Evolutionary conservation across 306 rosid genomes (phyloP), one percentile per base, ranked within the genome.

Genomic region (Lathyrus tuberosus): DNA sequence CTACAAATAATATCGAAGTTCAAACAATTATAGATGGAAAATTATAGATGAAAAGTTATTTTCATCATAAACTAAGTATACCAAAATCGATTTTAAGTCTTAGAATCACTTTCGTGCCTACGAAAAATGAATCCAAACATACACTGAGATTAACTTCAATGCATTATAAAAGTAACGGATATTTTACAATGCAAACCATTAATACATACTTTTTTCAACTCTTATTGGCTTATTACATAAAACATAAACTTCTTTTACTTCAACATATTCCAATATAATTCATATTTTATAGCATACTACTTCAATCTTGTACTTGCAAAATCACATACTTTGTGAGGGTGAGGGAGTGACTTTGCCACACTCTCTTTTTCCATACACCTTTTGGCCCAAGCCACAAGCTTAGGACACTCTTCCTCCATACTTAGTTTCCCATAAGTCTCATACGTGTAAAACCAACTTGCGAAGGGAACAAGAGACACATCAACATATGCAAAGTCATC

Each of bases 391-490:
- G 35, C 79, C 68, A 78, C 64, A 24, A 87, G 62, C 62, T 76
- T 84, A 10, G 92, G 86, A 42, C 89, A 82, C 77, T 78, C 83
- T 33, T 75, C 49, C 40, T 67, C 84, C 8, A 76, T 75, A 60
- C 74, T 84, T 41, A 84, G 64, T 22, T 78, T 76, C 13, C 80
- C 92, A 1, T 13, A 73, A 0, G 75, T 73, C 70, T 87, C 86
- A 1, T 72, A 81, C 0, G 84, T 62, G 75, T 84, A 82, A 52
- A 87, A 84, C 92, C 89, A 84, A 68, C 83, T 56, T 0, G 85
- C 76, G 68, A 87, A 70, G 16, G 92, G 84, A 69, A 82, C 69
- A 11, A 87, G 84, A 13, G 84, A 86, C 60, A 84, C 65, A 76
- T 87, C 92, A 37, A 78, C 74, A 51, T 78, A 84, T 42, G 87